phyloP scores from a whole-genome alignment of 2,329 filamentous ascomycete species.

The Talaromyces sp. region DNA sequence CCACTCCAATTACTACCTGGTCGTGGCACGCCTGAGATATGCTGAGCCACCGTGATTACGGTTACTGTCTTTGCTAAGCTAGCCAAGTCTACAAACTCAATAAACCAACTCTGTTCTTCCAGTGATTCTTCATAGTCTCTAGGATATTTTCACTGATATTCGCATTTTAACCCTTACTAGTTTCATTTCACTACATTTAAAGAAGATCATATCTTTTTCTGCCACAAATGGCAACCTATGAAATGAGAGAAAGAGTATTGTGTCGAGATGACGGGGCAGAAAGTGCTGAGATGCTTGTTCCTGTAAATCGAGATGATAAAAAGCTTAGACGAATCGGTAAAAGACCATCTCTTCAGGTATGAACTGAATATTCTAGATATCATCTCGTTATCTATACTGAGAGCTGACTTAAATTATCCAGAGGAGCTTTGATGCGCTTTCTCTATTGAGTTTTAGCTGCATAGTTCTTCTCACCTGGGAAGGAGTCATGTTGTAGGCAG shows the following conservation, averaged over 20 bases:
- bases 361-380: neutral
- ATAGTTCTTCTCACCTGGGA: conserved; percentile 27
- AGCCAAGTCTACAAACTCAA: no score
- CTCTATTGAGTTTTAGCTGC: conserved; percentile 25
- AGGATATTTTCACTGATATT: no score
- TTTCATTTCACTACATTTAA: no score
- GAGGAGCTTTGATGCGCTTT: conserved; percentile 25
- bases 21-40: no score
- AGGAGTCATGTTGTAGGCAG: conserved; percentile 9
- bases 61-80: no score
- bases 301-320: neutral
- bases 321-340: neutral
- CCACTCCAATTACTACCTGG: no score
- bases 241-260: neutral
- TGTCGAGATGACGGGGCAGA: neutral
- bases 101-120: no score
- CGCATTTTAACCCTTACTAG: no score
- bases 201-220: no score
- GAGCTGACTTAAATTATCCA: neutral
- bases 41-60: no score
- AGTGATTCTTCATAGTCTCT: no score
- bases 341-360: neutral
- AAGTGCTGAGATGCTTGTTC: neutral
- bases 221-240: neutral
- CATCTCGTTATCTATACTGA: no score